phyloP scores from a whole-genome alignment of 106 monocot species.

The Allium cepa region DNA sequence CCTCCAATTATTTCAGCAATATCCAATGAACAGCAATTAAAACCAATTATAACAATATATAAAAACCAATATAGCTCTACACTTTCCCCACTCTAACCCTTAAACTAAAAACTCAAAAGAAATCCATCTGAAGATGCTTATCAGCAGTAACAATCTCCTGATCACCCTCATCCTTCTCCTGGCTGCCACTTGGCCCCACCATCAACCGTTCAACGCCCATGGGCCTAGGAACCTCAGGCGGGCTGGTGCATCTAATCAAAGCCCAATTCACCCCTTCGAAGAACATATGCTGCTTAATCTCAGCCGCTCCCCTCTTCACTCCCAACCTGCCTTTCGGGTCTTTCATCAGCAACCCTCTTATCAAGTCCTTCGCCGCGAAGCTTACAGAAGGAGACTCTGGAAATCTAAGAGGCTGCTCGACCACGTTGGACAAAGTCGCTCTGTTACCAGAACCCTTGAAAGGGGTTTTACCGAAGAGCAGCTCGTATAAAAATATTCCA shows the following conservation, averaged over 20 bases:
- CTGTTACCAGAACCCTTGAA: slow-evolving; percentile 17
- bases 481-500: slow-evolving; percentile 17
- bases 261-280: slow-evolving; percentile 21
- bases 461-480: slow-evolving; percentile 13
- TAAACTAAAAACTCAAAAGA: slow-evolving; percentile 1
- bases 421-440: slow-evolving; percentile 13
- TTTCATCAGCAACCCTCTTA: slow-evolving; percentile 14
- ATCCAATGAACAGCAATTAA: neutral
- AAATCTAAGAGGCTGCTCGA: slow-evolving; percentile 11
- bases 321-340: slow-evolving; percentile 12
- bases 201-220: neutral
- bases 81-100: neutral
- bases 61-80: slow-evolving; percentile 3
- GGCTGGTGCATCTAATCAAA: slow-evolving; percentile 15
- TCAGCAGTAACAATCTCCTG: neutral
- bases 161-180: neutral
- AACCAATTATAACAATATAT: neutral
- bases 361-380: slow-evolving; percentile 11
- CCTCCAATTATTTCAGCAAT: neutral
- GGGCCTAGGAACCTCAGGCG: slow-evolving; percentile 8
- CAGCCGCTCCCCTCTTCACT: slow-evolving; percentile 13
- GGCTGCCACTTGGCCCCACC: neutral
- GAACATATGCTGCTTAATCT: slow-evolving; percentile 21
- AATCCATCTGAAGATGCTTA: slow-evolving; percentile 2
- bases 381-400: slow-evolving; percentile 9